A percentile compares a stretch with the other conserved stretches of the same genome.
Conservation (phyloP, 2,329 filamentous ascomycete genomes). For the Xylaria arbuscula region DNA sequence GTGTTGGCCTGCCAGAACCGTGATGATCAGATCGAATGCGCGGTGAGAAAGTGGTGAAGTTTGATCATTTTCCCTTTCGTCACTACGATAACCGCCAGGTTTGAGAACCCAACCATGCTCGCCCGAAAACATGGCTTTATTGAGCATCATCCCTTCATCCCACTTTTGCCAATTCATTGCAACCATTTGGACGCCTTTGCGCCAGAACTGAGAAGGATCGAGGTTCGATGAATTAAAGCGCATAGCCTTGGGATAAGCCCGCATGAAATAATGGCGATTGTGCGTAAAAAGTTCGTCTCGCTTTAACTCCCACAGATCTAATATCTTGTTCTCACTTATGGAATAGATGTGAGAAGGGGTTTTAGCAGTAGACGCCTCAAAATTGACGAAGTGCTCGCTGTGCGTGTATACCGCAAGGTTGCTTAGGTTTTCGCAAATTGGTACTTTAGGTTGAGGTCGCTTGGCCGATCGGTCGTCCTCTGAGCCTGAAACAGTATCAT, state of each 20-base stretch:
- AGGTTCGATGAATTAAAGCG: constrained; percentile 93
- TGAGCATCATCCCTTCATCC: constrained; percentile 94
- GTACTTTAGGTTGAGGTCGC: constrained; percentile 57
- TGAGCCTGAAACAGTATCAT: constrained; percentile 52
- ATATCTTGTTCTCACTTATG: constrained; percentile 83
- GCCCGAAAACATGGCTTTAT: constrained; percentile 95
- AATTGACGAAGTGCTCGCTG: constrained; percentile 81
- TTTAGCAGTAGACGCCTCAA: constrained; percentile 72
- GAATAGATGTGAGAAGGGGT: constrained; percentile 82
- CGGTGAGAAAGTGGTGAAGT: constrained; percentile 60
- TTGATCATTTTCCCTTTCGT: constrained; percentile 54
- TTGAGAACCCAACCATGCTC: constrained; percentile 88
- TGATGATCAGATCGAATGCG: constrained; percentile 75
- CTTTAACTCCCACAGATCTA: constrained; percentile 66
- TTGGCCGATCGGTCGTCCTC: constrained; percentile 58
- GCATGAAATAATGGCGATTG: constrained; percentile 88
- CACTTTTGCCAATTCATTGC: constrained; percentile 98
- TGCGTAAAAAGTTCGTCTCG: constrained; percentile 84
- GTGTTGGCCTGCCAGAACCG: constrained; percentile 80
- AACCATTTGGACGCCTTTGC: constrained; percentile 95
- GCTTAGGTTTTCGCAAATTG: constrained; percentile 77
- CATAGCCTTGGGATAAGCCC: constrained; percentile 85
- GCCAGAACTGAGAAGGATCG: constrained; percentile 91
- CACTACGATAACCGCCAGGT: constrained; percentile 75
- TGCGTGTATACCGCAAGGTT: constrained; percentile 86